phyloP scores from a whole-genome alignment of 2,329 filamentous ascomycete genomes.

The Xylaria sp. region DNA sequence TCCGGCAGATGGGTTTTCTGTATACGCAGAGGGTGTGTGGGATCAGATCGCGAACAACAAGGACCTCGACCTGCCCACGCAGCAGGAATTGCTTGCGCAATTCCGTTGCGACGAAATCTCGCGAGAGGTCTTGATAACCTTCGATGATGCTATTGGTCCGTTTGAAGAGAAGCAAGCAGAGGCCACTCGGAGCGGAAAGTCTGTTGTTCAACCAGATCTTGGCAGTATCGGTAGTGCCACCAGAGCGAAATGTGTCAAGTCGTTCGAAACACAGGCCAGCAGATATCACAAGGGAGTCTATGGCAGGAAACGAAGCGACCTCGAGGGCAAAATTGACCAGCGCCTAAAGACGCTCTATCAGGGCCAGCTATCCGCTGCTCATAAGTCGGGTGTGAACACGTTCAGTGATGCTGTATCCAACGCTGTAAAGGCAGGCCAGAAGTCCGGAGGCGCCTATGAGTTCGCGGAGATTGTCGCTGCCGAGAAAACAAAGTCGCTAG shows the following conservation, averaged over 20 bases:
- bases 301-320: conserved; percentile 78
- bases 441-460: conserved; percentile 87
- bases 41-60: conserved; percentile 99
- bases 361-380: conserved; percentile 83
- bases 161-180: conserved; percentile 86
- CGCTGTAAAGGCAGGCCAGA: conserved; percentile 89
- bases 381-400: conserved; percentile 81
- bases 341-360: conserved; percentile 86
- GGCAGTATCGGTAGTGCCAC: conserved; percentile 73
- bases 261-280: conserved; percentile 89
- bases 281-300: conserved; percentile 98
- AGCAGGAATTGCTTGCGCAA: conserved; percentile 94
- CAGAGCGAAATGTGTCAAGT: conserved; percentile 72
- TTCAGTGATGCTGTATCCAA: conserved; percentile 88
- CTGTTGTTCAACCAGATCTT: conserved; percentile 72
- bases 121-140: conserved; percentile 80
- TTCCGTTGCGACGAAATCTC: conserved; percentile 98
- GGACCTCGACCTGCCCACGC: conserved; percentile 92
- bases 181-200: conserved; percentile 70
- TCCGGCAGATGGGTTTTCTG: conserved; percentile 92
- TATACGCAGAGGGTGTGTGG: conserved; percentile 94
- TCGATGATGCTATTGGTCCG: conserved; percentile 79
- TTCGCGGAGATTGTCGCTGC: conserved; percentile 90
- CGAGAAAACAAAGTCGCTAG: conserved; percentile 77
- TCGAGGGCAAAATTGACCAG: conserved; percentile 85